These are phyloP conservation scores for Akanthomyces lecanii DNA, from an alignment of 2,329 filamentous ascomycete species.

Conservation along the genomic window DNA sequence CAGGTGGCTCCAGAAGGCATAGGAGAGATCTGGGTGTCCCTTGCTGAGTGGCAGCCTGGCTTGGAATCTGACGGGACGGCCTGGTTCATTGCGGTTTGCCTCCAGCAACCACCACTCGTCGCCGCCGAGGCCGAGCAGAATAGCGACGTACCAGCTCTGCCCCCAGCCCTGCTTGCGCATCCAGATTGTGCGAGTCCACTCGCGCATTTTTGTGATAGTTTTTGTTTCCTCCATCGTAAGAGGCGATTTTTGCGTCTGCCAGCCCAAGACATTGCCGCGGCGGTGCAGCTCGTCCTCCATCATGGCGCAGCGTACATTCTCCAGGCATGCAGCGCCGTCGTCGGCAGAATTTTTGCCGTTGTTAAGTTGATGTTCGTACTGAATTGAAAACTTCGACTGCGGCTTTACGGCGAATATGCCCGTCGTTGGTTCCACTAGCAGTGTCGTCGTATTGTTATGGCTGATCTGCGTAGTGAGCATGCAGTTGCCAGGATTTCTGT, in stretches of 20 bases:
- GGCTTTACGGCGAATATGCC: constrained; percentile 72
- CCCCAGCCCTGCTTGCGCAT: constrained; percentile 71
- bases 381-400: constrained; percentile 49
- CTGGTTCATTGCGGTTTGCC: constrained; percentile 38
- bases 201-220: constrained; percentile 57
- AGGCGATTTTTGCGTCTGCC: constrained; percentile 50
- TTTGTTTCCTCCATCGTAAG: constrained; percentile 53
- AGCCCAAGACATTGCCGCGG: constrained; percentile 59
- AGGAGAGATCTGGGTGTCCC: constrained; percentile 41
- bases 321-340: constrained; percentile 55
- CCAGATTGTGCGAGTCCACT: constrained; percentile 62
- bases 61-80: constrained; percentile 29
- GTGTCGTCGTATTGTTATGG: constrained; percentile 51
- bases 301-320: constrained; percentile 57
- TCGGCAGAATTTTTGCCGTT: constrained; percentile 50
- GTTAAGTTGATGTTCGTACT: constrained; percentile 64
- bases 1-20: constrained; percentile 50
- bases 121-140: constrained; percentile 65
- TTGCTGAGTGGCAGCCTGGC: constrained; percentile 41
- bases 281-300: constrained; percentile 58
- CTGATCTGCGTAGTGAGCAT: constrained; percentile 66
- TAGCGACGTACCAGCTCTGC: constrained; percentile 65
- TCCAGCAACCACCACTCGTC: constrained; percentile 77
- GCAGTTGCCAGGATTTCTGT: constrained; percentile 61
- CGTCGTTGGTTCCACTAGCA: constrained; percentile 72